phyloP scores from a whole-genome alignment of 1,284 basidiomycete species.

The Pseudozyma hubeiensis region DNA sequence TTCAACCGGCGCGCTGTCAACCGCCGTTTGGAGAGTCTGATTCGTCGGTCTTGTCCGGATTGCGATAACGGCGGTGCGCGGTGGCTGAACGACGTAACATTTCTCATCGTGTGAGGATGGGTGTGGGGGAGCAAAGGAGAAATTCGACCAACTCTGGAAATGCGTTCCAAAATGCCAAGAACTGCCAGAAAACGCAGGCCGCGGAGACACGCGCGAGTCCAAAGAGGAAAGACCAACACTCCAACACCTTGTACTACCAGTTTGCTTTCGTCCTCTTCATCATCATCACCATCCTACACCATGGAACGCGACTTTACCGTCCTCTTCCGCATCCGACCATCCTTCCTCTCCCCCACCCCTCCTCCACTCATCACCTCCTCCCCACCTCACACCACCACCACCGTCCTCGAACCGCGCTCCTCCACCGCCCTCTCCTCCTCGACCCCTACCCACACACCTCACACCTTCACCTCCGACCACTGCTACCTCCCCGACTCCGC shows the following conservation, averaged over 20 bases:
- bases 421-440: conserved; percentile 1
- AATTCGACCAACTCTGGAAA: too few relatives aligned
- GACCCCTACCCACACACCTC: conserved; percentile 5
- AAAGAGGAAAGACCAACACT: conserved; percentile 7
- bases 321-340: conserved; percentile 35
- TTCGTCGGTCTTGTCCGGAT: conserved; percentile 26
- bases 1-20: conserved; percentile 9
- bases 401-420: conserved; percentile 22
- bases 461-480: conserved; percentile 19
- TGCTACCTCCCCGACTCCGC: conserved; percentile 13
- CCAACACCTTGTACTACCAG: too few relatives aligned
- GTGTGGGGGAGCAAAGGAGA: too few relatives aligned
- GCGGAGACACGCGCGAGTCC: background rate
- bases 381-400: background rate
- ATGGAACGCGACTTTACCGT: conserved; percentile 42
- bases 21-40: conserved; percentile 10
- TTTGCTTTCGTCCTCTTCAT: background rate
- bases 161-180: conserved; percentile 1
- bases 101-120: background rate
- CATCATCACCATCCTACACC: conserved; percentile 4
- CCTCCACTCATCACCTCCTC: background rate
- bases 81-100: background rate
- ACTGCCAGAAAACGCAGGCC: too few relatives aligned
- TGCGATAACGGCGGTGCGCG: background rate
- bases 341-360: conserved; percentile 1